phyloP scores from a whole-genome alignment of 768 basidiomycete genomes.

The Russula brevipes region DNA sequence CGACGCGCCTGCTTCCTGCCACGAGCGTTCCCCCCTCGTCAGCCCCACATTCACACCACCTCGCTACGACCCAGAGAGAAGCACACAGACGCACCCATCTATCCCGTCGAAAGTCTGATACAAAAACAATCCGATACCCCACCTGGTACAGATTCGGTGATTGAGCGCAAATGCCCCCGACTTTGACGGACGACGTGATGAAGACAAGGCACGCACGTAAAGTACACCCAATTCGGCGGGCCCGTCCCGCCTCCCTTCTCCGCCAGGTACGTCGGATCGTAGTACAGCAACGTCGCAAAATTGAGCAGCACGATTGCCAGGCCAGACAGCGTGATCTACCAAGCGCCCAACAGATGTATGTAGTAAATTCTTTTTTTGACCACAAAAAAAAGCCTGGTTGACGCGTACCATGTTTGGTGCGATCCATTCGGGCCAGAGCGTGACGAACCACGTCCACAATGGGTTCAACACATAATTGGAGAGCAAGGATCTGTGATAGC shows the following conservation, averaged over 20 bases:
- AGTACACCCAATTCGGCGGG: constrained; percentile 85
- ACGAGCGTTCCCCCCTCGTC: background rate
- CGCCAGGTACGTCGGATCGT: constrained; percentile 72
- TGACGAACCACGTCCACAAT: constrained; percentile 91
- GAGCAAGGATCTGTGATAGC: constrained; percentile 54
- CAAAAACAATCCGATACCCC: constrained; percentile 81
- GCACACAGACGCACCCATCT: constrained; percentile 55
- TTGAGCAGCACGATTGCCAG: constrained; percentile 78
- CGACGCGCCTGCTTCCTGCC: constrained; percentile 88
- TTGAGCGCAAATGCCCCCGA: too few relatives aligned
- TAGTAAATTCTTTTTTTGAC: too few relatives aligned
- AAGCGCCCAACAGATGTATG: background rate
- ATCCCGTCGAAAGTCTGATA: constrained; percentile 90
- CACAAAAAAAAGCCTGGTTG: constrained; percentile 11
- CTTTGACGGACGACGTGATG: background rate
- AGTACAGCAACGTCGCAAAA: constrained; percentile 75
- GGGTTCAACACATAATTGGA: constrained; percentile 74
- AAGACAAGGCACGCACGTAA: constrained; percentile 52
- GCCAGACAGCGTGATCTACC: constrained; percentile 87
- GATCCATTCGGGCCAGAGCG: constrained; percentile 74
- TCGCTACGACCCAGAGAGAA: too few relatives aligned
- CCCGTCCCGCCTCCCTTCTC: constrained; percentile 57
- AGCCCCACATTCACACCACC: background rate
- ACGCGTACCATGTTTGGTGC: constrained; percentile 81
- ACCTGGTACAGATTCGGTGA: constrained; percentile 41